A percentile compares a stretch with the other conserved stretches of the same genome.
Conservation (phyloP, 768 basidiomycete genomes). For the Cystoderma amianthinum region DNA sequence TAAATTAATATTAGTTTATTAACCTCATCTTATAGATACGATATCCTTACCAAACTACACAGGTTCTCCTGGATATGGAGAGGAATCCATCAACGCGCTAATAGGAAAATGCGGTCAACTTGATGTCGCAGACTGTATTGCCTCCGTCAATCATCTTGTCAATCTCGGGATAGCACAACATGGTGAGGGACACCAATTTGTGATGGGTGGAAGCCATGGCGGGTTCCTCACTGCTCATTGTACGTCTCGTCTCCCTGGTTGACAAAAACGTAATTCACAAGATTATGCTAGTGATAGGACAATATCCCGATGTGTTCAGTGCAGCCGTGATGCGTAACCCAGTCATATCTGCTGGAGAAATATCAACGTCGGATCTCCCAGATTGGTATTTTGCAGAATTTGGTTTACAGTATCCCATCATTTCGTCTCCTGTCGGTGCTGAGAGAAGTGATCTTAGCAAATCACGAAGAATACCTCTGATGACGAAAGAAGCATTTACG, state of each 20-base stretch:
- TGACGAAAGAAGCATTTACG: conserved; percentile 38
- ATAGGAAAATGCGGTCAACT: conserved; percentile 55
- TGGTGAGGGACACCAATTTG: conserved; percentile 43
- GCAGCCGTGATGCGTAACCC: conserved; percentile 65
- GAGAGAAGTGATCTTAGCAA: neutral
- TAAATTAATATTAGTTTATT: neutral
- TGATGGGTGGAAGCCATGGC: conserved; percentile 66
- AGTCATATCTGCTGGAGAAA: conserved; percentile 54
- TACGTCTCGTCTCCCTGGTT: conserved; percentile 15
- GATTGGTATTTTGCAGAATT: conserved; percentile 59
- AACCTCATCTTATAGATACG: conserved; percentile 32
- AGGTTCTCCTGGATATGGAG: conserved; percentile 61
- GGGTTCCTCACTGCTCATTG: conserved; percentile 58
- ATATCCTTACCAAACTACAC: conserved; percentile 61
- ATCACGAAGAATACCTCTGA: conserved; percentile 15
- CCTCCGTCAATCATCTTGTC: conserved; percentile 43
- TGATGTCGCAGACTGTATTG: conserved; percentile 62
- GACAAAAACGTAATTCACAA: neutral
- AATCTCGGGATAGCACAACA: conserved; percentile 38
- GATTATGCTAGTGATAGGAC: conserved; percentile 53
- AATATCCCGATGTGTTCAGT: conserved; percentile 52
- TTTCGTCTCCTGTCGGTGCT: conserved; percentile 18
- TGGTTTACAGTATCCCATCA: conserved; percentile 32
- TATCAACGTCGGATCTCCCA: conserved; percentile 55
- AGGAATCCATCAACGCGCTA: conserved; percentile 46